Percentiles rank a stretch among this genome's conserved stretches.
phyloP scores from a whole-genome alignment of 2,329 filamentous ascomycete genomes.

The Myotisia sp. region DNA sequence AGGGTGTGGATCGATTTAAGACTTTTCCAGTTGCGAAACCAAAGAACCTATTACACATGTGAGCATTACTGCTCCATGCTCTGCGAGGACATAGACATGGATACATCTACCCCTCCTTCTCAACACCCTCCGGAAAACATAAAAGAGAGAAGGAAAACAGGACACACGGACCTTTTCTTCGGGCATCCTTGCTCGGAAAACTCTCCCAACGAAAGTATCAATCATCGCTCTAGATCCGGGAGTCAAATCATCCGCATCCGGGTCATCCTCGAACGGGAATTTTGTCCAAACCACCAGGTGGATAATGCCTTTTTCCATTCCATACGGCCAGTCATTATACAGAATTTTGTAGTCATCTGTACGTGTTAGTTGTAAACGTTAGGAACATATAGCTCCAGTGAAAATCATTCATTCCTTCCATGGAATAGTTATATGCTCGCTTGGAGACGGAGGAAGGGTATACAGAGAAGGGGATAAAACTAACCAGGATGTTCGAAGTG shows the following conservation, averaged over 20 bases:
- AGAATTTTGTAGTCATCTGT: slow-evolving; percentile 42
- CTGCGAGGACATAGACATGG: neutral
- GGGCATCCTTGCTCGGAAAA: slow-evolving; percentile 41
- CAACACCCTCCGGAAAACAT: neutral
- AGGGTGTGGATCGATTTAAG: slow-evolving; percentile 46
- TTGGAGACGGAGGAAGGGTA: slow-evolving; percentile 1
- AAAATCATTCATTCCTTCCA: too few species aligned
- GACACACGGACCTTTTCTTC: slow-evolving; percentile 28
- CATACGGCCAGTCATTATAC: slow-evolving; percentile 52
- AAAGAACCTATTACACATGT: slow-evolving; percentile 36
- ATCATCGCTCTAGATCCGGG: slow-evolving; percentile 33
- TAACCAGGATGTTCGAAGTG: slow-evolving; percentile 26
- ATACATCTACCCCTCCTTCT: neutral
- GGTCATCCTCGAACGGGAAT: slow-evolving; percentile 29
- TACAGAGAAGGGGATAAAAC: slow-evolving; percentile 1
- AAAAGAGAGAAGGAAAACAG: neutral
- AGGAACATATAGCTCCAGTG: too few species aligned
- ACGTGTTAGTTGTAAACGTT: too few species aligned
- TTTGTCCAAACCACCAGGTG: slow-evolving; percentile 47
- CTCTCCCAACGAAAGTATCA: slow-evolving; percentile 35
- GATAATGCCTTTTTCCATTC: slow-evolving; percentile 38
- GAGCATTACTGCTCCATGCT: neutral
- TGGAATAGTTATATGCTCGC: too few species aligned
- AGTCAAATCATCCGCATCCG: slow-evolving; percentile 38
- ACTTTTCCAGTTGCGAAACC: slow-evolving; percentile 52